These are phyloP conservation scores for Elsinoe perseae DNA, from an alignment of 2,329 filamentous ascomycete species.

Conservation along the genomic window DNA sequence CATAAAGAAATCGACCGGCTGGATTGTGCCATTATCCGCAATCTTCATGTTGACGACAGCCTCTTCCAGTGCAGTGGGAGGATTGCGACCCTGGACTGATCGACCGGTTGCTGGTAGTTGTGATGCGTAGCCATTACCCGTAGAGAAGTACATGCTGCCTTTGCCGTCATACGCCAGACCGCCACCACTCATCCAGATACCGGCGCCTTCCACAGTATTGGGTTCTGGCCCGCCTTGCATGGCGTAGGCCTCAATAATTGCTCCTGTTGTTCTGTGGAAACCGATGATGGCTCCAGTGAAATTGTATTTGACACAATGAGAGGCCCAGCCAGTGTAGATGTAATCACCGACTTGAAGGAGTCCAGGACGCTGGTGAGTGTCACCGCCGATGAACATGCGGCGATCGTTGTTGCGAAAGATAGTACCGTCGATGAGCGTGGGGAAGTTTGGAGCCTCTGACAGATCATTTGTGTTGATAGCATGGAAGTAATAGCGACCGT, in stretches of 20 bases:
- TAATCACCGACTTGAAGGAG: constrained; percentile 41
- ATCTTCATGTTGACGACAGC: constrained; percentile 45
- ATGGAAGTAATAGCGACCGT: constrained; percentile 41
- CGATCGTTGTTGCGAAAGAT: constrained; percentile 41
- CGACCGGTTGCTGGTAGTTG: constrained; percentile 34
- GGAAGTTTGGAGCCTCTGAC: constrained; percentile 32
- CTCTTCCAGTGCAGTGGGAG: constrained; percentile 42
- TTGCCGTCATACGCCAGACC: constrained; percentile 41
- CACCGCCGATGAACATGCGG: constrained; percentile 41
- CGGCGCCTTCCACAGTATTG: constrained; percentile 35
- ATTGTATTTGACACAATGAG: constrained; percentile 47
- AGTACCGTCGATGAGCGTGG: constrained; percentile 38
- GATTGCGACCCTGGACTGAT: constrained; percentile 39
- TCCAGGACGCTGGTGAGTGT: constrained; percentile 42
- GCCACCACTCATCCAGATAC: constrained; percentile 46
- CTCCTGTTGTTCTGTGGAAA: constrained; percentile 41
- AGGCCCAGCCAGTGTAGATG: constrained; percentile 44
- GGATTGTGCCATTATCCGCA: constrained; percentile 37
- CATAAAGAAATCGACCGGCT: constrained; percentile 45
- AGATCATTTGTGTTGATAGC: constrained; percentile 42
- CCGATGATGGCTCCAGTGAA: constrained; percentile 46
- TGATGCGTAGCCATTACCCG: constrained; percentile 44
- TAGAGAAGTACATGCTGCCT: constrained; percentile 42
- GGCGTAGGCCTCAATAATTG: constrained; percentile 38
- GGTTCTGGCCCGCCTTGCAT: constrained; percentile 37